These are phyloP conservation scores for Cyclotella distinguenda DNA, from an alignment of 108 stramenopile species.

Conservation along the genomic window DNA sequence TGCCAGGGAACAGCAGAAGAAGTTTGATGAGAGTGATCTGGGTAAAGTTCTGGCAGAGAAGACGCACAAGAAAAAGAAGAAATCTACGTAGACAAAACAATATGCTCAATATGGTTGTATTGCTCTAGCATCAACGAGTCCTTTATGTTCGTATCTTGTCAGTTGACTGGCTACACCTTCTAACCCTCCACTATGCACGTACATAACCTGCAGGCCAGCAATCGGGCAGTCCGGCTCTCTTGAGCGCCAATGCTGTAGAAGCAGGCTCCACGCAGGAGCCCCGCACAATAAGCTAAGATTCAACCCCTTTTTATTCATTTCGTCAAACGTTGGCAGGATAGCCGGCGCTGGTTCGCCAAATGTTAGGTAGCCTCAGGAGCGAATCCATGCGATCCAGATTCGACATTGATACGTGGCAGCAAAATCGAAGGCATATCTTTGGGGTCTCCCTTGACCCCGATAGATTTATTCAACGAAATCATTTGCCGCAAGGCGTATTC, in stretches of 20 bases:
- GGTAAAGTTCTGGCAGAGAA: conserved; percentile 46
- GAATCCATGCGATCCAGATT: conserved; percentile 35
- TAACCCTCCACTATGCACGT: conserved; percentile 89
- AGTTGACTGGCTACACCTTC: conserved; percentile 89
- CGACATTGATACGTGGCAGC: conserved; percentile 38
- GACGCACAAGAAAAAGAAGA: conserved; percentile 34
- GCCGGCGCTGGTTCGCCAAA: conserved; percentile 70
- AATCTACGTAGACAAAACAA: not conserved
- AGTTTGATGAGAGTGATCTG: conserved; percentile 49
- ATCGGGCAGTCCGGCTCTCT: conserved; percentile 49
- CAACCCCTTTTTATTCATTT: conserved; percentile 67
- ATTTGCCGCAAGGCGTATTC: conserved; percentile 79
- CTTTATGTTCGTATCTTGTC: conserved; percentile 82
- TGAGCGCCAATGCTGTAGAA: conserved; percentile 65
- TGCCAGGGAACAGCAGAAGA: conserved; percentile 53
- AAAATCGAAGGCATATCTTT: conserved; percentile 66
- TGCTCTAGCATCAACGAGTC: conserved; percentile 57
- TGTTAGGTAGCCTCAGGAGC: conserved; percentile 49
- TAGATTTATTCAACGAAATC: conserved; percentile 55
- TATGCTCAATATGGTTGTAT: conserved; percentile 11
- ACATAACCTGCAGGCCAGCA: conserved; percentile 76
- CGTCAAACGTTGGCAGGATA: conserved; percentile 63
- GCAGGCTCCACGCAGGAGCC: conserved; percentile 70
- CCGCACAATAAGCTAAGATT: conserved; percentile 78
- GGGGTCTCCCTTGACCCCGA: conserved; percentile 42